These are phyloP conservation scores for Trypanosoma conorhini DNA, from an alignment of 208 protist species.

Conservation along the genomic window DNA sequence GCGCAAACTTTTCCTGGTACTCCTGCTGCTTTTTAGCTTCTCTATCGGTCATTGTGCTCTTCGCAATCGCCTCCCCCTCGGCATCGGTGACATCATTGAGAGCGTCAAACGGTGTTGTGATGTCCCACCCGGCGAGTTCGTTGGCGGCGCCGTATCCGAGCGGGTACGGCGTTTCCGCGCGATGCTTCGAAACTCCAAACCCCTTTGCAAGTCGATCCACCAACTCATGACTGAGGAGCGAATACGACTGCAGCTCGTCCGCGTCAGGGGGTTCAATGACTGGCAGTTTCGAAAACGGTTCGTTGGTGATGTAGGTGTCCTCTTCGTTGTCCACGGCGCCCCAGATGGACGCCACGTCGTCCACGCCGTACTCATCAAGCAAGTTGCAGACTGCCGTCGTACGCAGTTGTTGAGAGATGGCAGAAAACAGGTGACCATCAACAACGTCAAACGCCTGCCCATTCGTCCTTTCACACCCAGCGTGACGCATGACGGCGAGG, in stretches of 20 bases:
- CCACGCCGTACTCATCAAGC: conserved; percentile 57
- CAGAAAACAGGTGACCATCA: conserved; percentile 72
- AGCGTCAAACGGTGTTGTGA: conserved; percentile 72
- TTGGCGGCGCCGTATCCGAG: conserved; percentile 70
- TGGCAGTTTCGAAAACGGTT: conserved; percentile 50
- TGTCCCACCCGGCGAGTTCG: conserved; percentile 69
- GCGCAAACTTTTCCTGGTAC: conserved; percentile 70
- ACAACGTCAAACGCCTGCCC: conserved; percentile 78
- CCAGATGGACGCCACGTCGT: conserved; percentile 56
- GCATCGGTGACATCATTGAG: conserved; percentile 82
- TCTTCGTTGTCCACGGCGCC: conserved; percentile 36
- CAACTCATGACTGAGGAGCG: conserved; percentile 74
- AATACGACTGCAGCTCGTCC: conserved; percentile 43
- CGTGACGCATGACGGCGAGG: conserved; percentile 40
- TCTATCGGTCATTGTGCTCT: conserved; percentile 66
- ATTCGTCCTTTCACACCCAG: conserved; percentile 39
- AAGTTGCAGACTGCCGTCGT: conserved; percentile 41
- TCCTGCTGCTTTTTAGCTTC: conserved; percentile 49
- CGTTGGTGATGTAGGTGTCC: conserved; percentile 25
- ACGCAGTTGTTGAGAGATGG: conserved; percentile 53
- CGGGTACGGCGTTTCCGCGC: conserved; percentile 48
- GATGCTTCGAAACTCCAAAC: conserved; percentile 51
- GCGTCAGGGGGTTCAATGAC: conserved; percentile 29
- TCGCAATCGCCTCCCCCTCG: conserved; percentile 46
- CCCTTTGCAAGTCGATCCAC: conserved; percentile 65